Percentiles rank a stretch among this genome's conserved stretches.
Evolutionary conservation across 2,329 filamentous ascomycete species (phyloP).

Genomic region (Ophiocordyceps robertsii): DNA sequence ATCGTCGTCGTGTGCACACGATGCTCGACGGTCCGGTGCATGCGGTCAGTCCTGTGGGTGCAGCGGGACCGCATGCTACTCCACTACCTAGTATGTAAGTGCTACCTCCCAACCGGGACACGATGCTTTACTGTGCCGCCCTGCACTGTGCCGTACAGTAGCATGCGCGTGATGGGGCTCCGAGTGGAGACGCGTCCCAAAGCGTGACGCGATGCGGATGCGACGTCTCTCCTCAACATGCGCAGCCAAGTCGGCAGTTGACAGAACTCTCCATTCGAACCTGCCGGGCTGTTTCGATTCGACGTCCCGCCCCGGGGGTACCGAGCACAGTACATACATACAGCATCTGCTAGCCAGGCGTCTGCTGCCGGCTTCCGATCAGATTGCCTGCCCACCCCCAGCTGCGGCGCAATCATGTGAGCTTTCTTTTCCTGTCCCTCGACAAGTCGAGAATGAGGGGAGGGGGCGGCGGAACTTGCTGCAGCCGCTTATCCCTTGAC

Average conservation of each 20-base stretch:
- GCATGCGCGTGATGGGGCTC: not conserved
- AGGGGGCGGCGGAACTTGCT: not conserved
- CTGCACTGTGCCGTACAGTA: not conserved
- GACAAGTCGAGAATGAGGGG: not conserved
- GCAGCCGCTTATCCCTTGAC: no score
- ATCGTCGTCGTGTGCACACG: no score
- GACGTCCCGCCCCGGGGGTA: not conserved
- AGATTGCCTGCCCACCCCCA: no score
- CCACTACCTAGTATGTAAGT: no score
- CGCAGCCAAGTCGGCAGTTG: not conserved
- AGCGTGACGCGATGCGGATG: not conserved
- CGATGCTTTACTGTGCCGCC: no score
- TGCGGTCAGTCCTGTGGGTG: not conserved
- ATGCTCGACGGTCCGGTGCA: no score
- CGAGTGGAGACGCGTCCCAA: not conserved
- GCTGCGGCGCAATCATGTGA: not conserved
- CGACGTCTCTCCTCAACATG: not conserved
- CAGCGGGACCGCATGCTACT: not conserved
- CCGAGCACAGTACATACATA: no score
- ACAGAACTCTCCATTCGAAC: not conserved
- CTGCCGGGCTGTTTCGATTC: not conserved
- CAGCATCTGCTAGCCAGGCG: no score
- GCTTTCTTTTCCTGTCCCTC: no score
- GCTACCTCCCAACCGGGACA: no score
- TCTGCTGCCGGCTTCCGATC: no score